Conservation (phyloP, 768 basidiomycete species). For the Termitomyces sp. region DNA sequence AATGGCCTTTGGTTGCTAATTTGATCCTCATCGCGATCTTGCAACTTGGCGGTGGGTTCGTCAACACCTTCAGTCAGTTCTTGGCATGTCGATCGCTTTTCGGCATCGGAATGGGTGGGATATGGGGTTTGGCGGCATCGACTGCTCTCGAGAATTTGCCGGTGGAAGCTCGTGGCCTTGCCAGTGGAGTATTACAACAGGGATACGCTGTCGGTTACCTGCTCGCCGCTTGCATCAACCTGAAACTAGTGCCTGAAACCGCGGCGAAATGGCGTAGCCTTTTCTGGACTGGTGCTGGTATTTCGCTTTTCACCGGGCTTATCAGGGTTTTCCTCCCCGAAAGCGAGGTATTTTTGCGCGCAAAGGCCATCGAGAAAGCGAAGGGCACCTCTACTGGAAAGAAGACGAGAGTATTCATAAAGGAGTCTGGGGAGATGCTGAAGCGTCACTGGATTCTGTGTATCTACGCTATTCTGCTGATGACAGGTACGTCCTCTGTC, state of each 20-base stretch:
- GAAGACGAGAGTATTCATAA: slow-evolving; percentile 71
- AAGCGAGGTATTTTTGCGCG: slow-evolving; percentile 65
- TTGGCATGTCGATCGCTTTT: slow-evolving; percentile 81
- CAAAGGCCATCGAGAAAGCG: slow-evolving; percentile 50
- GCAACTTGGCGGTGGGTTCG: slow-evolving; percentile 80
- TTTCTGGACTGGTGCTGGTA: slow-evolving; percentile 77
- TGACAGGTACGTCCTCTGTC: slow-evolving; percentile 12
- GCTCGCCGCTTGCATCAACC: slow-evolving; percentile 79
- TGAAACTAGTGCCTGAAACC: slow-evolving; percentile 52
- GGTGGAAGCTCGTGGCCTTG: slow-evolving; percentile 79
- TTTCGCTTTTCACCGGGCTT: slow-evolving; percentile 65
- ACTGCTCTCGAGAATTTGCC: slow-evolving; percentile 90
- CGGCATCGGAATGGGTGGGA: slow-evolving; percentile 84
- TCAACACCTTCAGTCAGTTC: slow-evolving; percentile 72
- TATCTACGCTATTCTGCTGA: slow-evolving; percentile 62
- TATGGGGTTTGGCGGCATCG: slow-evolving; percentile 82
- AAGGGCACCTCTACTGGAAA: slow-evolving; percentile 53
- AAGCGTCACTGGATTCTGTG: slow-evolving; percentile 79
- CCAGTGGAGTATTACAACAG: slow-evolving; percentile 82
- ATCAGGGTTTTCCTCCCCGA: slow-evolving; percentile 74
- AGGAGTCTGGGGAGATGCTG: slow-evolving; percentile 72
- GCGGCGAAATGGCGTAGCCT: slow-evolving; percentile 62
- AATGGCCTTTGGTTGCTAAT: slow-evolving; percentile 87
- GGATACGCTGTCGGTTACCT: slow-evolving; percentile 88
- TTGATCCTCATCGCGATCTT: slow-evolving; percentile 67